Base-by-base conservation (phyloP, 1,284 basidiomycete genomes). In the Cutaneotrichosporon sp. region DNA sequence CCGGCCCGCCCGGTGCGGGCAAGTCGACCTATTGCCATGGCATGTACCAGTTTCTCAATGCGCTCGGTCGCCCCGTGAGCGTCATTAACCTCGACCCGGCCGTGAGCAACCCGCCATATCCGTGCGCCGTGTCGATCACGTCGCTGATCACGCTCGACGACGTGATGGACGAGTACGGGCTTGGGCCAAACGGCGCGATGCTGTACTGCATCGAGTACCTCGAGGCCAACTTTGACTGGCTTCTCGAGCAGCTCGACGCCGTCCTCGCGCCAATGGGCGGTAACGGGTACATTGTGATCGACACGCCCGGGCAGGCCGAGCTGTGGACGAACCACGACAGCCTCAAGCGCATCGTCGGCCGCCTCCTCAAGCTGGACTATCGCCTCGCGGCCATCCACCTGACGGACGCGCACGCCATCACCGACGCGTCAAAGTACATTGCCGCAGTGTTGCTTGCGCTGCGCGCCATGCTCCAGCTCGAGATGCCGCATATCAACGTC, bases 181-280 rank as follows among this genome's bases (percentile, higher is more conserved):
- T 99, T 0, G 96, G 96, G 0, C 96, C 96, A 0, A 99, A 99
- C 63, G 96, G 96, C 5, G 94, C 85, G 3, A 92, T 97, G 86
- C 78, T 98, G 15, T 98, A 93, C 70, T 94, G 91, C 71, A 88
- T 97, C 80, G 96, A 98, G 72, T 97, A 97, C 71, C 82, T 99
- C 20, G 93, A 98, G 67, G 84, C 82, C 21, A 97, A 98, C 73
- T 83, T 87, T 63, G 93, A 97, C 72, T 99, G 96, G 96, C 80
- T 99, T 21, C 84, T 91, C 53, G 72, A 76, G 39, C 75, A 84
- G 43, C 74, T 97, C 63, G 80, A 80, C 52, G 81, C 81, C 64
- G 76, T 90, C 1, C 58, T 65, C 20, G 56, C 38, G 8, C 17
- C 57, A 36, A 34, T 60, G 30, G 58, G 83, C 44, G 60, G 71